Evolutionary conservation across 192 early-diverging fungal genomes (phyloP).

Genomic region (Coemansia sp.): DNA sequence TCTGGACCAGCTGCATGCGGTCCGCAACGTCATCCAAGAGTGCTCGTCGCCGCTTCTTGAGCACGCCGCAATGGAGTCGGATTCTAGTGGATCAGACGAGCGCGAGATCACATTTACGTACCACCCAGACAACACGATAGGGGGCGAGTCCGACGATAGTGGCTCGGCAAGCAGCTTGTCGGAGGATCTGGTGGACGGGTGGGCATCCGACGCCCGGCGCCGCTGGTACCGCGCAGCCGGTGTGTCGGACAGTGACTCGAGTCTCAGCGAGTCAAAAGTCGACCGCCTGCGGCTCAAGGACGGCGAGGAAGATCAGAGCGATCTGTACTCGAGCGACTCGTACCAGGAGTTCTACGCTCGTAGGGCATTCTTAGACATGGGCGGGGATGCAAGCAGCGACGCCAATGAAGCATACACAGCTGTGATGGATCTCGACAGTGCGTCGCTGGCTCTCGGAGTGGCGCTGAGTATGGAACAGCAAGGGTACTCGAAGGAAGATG

Average conservation of each 20-base stretch:
- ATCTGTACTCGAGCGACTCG: slow-evolving; percentile 46
- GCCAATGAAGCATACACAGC: slow-evolving; percentile 19
- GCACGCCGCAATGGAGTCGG: slow-evolving; percentile 18
- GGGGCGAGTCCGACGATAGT: neutral
- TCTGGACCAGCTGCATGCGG: slow-evolving; percentile 42
- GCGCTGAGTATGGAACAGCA: slow-evolving; percentile 57
- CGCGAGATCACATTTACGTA: slow-evolving; percentile 42
- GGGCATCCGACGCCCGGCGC: slow-evolving; percentile 33
- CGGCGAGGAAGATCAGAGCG: slow-evolving; percentile 31
- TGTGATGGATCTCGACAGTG: slow-evolving; percentile 44
- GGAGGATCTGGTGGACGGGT: slow-evolving; percentile 39
- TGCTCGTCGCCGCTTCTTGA: slow-evolving; percentile 33
- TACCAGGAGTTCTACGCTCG: slow-evolving; percentile 48
- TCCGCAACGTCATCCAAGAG: slow-evolving; percentile 42
- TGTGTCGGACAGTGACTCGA: slow-evolving; percentile 21
- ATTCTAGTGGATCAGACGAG: slow-evolving; percentile 9
- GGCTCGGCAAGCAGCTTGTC: slow-evolving; percentile 32
- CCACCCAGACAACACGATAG: neutral
- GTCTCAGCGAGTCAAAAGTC: slow-evolving; percentile 35
- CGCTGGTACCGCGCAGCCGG: slow-evolving; percentile 25
- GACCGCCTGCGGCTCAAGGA: slow-evolving; percentile 33
- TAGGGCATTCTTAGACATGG: slow-evolving; percentile 39
- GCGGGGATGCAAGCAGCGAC: slow-evolving; percentile 10
- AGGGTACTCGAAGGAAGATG: slow-evolving; percentile 53
- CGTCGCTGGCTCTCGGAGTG: slow-evolving; percentile 51